Conservation (phyloP, 371 early-diverging fungal species). For the Rhizopus arrhizus region DNA sequence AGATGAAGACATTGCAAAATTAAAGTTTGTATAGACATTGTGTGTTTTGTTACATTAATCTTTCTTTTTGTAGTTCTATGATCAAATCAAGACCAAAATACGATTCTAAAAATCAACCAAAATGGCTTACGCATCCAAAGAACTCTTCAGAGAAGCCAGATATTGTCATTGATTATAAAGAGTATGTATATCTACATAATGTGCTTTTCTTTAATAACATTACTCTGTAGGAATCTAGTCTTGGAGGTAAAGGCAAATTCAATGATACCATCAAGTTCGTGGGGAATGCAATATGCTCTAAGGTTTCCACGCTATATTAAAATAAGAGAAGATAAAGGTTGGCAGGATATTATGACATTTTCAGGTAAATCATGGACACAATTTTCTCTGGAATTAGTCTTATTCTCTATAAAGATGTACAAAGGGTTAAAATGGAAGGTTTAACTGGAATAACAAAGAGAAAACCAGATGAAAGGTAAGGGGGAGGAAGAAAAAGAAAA, state of each 20-base stretch:
- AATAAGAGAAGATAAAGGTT: conserved; percentile 68
- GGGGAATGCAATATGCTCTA: conserved; percentile 65
- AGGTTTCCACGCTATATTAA: conserved; percentile 76
- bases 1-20: conserved; percentile 51
- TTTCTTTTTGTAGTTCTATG: not conserved
- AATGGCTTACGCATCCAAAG: conserved; percentile 61
- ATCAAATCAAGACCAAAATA: conserved; percentile 29
- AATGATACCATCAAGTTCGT: conserved; percentile 46
- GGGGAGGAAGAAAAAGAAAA: not conserved
- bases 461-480: not conserved
- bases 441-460: not conserved
- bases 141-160: conserved; percentile 69
- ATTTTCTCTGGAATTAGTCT: not conserved
- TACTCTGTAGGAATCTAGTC: conserved; percentile 55
- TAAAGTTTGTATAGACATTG: conserved; percentile 35
- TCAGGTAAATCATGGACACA: conserved; percentile 24
- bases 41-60: not conserved
- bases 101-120: conserved; percentile 51
- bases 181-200: conserved; percentile 32
- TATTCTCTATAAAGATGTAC: conserved; percentile 8
- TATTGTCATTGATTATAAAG: conserved; percentile 58
- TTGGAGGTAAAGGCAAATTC: conserved; percentile 72
- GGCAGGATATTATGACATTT: conserved; percentile 59
- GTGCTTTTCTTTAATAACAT: not conserved
- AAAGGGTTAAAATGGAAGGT: conserved; percentile 21